phyloP scores from a whole-genome alignment of 345 rosid genomes.

The Euphorbia pulcherrima region DNA sequence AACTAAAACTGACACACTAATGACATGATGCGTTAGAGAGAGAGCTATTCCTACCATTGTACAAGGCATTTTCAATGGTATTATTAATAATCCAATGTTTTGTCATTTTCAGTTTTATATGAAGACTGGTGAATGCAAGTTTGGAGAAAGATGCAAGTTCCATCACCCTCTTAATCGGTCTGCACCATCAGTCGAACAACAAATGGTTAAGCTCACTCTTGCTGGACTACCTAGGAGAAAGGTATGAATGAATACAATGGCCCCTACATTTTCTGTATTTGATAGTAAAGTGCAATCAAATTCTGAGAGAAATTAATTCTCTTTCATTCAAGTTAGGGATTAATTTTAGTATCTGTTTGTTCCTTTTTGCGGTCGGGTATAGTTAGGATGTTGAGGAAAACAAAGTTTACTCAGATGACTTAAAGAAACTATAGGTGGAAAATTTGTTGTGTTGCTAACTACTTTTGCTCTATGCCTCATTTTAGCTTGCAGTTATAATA shows the following conservation, averaged over 20 bases:
- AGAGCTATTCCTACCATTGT: neutral
- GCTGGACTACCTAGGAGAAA: constrained; percentile 97
- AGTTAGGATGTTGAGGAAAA: neutral
- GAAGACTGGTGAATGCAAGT: constrained; percentile 92
- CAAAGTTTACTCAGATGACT: neutral
- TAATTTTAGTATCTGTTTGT: neutral
- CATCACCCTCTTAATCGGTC: constrained; percentile 79
- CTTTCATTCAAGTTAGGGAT: neutral
- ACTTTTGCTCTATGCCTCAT: neutral
- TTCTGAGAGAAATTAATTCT: neutral
- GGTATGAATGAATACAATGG: constrained; percentile 34
- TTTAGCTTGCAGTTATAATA: neutral
- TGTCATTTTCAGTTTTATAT: constrained; percentile 56
- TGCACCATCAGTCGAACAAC: constrained; percentile 39
- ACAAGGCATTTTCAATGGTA: constrained; percentile 1
- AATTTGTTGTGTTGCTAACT: neutral
- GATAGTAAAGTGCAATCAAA: neutral
- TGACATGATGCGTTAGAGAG: neutral
- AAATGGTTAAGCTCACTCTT: constrained; percentile 65
- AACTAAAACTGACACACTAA: neutral
- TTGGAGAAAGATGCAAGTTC: constrained; percentile 75
- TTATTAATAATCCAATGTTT: neutral
- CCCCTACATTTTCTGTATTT: neutral
- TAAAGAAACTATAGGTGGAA: neutral
- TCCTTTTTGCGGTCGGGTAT: neutral